These are phyloP conservation scores for Verruconis gallopava DNA, from an alignment of 2,329 filamentous ascomycete genomes.

Conservation along the genomic window DNA sequence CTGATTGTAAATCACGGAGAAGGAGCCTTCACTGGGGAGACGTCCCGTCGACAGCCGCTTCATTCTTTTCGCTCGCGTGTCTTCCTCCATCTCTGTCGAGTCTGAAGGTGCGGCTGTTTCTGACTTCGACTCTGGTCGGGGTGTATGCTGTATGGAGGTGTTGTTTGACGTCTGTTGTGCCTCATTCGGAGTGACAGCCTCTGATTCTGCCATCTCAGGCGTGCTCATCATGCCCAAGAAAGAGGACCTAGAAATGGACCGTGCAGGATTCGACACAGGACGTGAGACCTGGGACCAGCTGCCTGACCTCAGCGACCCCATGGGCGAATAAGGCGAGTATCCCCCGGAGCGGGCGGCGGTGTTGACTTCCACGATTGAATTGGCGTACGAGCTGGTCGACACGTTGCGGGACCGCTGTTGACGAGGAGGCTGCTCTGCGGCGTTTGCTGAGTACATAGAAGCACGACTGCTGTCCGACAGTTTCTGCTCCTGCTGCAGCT, in stretches of 20 bases:
- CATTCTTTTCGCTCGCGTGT: conserved; percentile 1
- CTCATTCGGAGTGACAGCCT: not conserved
- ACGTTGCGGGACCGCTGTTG: conserved; percentile 25
- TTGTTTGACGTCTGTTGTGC: not conserved
- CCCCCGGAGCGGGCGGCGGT: conserved; percentile 53
- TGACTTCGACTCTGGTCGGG: not conserved
- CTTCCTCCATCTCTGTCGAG: conserved; percentile 1
- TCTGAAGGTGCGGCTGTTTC: not conserved
- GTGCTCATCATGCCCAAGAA: conserved; percentile 5
- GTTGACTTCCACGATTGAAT: conserved; percentile 59
- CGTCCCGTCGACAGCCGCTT: conserved; percentile 8
- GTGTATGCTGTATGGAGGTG: not conserved
- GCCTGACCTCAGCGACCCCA: conserved; percentile 44
- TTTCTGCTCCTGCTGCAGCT: conserved; percentile 59
- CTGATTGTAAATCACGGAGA: conserved; percentile 18
- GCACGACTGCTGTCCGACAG: conserved; percentile 2
- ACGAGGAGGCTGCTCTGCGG: conserved; percentile 14
- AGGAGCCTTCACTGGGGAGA: conserved; percentile 7
- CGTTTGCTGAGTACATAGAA: conserved; percentile 5
- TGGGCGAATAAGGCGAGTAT: conserved; percentile 52
- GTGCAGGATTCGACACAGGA: conserved; percentile 13
- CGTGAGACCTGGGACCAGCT: conserved; percentile 25
- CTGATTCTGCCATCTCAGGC: conserved; percentile 3
- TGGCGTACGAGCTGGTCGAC: conserved; percentile 30
- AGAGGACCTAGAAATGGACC: conserved; percentile 12